A percentile compares a stretch with the other conserved stretches of the same genome.
These are phyloP conservation scores for Fusarium sp. DNA, from an alignment of 2,329 filamentous ascomycete genomes.

Conservation along the genomic window DNA sequence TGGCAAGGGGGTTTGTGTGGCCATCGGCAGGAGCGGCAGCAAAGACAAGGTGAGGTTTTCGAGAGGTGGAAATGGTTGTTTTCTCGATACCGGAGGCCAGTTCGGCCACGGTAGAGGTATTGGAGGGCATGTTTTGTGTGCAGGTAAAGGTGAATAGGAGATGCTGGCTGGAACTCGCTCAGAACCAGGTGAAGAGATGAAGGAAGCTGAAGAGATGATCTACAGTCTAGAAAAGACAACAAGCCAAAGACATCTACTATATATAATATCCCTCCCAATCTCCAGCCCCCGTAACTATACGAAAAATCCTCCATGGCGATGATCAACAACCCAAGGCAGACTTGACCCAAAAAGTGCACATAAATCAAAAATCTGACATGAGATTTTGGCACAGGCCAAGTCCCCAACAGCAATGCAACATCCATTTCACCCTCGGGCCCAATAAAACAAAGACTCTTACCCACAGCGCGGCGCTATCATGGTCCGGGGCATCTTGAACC, in stretches of 20 bases:
- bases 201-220: not conserved
- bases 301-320: not conserved
- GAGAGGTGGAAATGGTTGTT: not conserved
- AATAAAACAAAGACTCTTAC: not conserved
- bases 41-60: slow-evolving; percentile 46
- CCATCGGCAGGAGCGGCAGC: slow-evolving; percentile 43
- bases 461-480: not conserved
- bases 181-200: not conserved
- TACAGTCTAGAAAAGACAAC: not conserved
- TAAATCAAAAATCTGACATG: slow-evolving; percentile 17
- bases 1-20: slow-evolving; percentile 45
- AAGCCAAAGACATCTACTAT: not conserved
- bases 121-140: not conserved
- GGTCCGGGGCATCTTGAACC: not conserved
- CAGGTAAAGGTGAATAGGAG: not conserved
- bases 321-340: not conserved
- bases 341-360: not conserved
- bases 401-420: not conserved
- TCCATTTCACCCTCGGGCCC: not conserved
- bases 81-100: slow-evolving; percentile 11
- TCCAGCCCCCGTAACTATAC: not conserved
- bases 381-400: slow-evolving; percentile 8
- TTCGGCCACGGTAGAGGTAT: slow-evolving; percentile 1
- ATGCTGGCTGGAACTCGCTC: not conserved
- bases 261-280: not conserved